These are phyloP conservation scores for Protostelium mycophagum DNA, from an alignment of 78 protist species.

Conservation along the genomic window DNA sequence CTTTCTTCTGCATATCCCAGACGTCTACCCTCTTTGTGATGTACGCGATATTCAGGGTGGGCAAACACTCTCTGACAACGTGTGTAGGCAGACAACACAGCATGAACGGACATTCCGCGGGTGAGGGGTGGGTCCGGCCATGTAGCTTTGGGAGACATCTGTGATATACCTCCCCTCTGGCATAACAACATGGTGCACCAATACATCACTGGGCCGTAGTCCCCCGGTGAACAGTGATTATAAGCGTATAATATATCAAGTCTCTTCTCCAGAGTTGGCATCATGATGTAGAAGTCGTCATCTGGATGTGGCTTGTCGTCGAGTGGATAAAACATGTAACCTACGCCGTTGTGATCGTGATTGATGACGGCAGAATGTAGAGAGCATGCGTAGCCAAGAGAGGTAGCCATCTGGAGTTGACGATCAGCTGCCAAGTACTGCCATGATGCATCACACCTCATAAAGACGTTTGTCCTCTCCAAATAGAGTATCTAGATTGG, in stretches of 20 bases:
- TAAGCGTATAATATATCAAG: background rate
- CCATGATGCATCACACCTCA: background rate
- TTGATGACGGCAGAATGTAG: background rate
- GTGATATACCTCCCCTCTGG: background rate
- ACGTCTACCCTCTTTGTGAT: background rate
- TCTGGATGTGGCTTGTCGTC: background rate
- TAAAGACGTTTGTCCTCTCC: background rate
- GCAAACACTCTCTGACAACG: background rate
- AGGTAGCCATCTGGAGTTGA: background rate
- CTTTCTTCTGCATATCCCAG: background rate
- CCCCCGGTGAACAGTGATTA: background rate
- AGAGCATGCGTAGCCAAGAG: background rate
- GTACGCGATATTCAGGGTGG: background rate
- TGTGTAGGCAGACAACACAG: background rate
- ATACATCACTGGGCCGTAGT: background rate
- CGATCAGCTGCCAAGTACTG: background rate
- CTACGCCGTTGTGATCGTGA: conserved; percentile 2
- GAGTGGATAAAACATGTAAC: background rate
- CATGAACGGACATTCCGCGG: background rate
- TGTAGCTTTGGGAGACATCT: background rate
- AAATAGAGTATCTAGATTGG: background rate
- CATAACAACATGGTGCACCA: background rate
- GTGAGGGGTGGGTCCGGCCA: background rate
- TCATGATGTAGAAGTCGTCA: background rate
- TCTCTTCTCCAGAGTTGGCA: background rate